A percentile compares a stretch with the other conserved stretches of the same genome.
Evolutionary conservation across 2,329 filamentous ascomycete species (phyloP).

Genomic region (Pseudogymnoascus sp.): DNA sequence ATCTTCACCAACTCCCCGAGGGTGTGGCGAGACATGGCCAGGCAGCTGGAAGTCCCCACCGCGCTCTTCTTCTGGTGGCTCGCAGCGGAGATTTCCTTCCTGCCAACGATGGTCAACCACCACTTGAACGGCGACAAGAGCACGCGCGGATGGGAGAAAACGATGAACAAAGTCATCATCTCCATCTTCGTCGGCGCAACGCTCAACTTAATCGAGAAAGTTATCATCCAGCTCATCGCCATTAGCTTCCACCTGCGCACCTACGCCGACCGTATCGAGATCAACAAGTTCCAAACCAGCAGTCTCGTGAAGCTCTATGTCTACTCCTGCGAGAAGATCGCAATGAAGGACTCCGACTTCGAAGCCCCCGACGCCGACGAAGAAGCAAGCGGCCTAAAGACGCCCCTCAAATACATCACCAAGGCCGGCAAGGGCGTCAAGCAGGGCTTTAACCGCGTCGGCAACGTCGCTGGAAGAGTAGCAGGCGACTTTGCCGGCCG

Average conservation of each 20-base stretch:
- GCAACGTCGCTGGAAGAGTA: constrained; percentile 75
- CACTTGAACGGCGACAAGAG: constrained; percentile 41
- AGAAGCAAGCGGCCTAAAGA: constrained; percentile 31
- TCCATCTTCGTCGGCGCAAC: constrained; percentile 71
- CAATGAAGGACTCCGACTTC: constrained; percentile 68
- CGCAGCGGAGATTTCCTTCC: constrained; percentile 75
- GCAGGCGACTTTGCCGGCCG: constrained; percentile 88
- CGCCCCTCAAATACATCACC: constrained; percentile 64
- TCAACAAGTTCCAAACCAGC: constrained; percentile 84
- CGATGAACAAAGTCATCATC: constrained; percentile 79
- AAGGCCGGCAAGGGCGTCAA: constrained; percentile 66
- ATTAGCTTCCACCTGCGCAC: constrained; percentile 88
- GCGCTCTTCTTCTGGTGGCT: constrained; percentile 91
- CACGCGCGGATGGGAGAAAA: constrained; percentile 61
- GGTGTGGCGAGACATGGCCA: constrained; percentile 88
- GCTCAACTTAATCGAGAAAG: constrained; percentile 84
- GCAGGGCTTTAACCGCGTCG: constrained; percentile 68
- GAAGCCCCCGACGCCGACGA: constrained; percentile 48
- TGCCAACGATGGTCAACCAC: constrained; percentile 66
- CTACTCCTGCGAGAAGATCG: constrained; percentile 55
- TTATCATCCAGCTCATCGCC: constrained; percentile 89
- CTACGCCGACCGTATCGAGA: constrained; percentile 81
- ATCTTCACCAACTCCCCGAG: constrained; percentile 77
- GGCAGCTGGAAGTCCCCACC: constrained; percentile 73
- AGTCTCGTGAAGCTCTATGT: constrained; percentile 56